phyloP scores from a whole-genome alignment of 306 rosid species.

The Quercus agrifolia region DNA sequence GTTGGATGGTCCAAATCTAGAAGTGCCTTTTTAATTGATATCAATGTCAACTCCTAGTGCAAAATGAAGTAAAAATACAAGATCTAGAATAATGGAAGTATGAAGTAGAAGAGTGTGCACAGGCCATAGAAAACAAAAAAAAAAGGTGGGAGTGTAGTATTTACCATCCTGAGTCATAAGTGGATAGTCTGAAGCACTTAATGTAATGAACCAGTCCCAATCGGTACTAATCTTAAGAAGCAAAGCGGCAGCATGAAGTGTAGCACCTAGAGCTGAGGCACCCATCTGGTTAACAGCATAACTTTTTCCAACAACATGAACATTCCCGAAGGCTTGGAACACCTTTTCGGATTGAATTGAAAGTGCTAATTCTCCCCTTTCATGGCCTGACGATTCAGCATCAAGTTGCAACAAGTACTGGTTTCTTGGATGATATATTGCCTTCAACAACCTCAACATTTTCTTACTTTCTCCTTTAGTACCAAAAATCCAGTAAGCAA shows the following conservation, averaged over 20 bases:
- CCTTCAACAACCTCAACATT: constrained; percentile 57
- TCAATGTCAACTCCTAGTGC: not conserved
- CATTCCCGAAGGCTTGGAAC: constrained; percentile 53
- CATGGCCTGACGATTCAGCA: constrained; percentile 41
- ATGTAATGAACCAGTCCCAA: constrained; percentile 76
- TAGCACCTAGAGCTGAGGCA: constrained; percentile 61
- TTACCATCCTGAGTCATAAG: constrained; percentile 73
- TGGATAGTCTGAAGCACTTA: constrained; percentile 72
- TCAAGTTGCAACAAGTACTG: constrained; percentile 70
- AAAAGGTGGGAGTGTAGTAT: not conserved
- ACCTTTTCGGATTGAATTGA: constrained; percentile 38
- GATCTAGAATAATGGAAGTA: not conserved
- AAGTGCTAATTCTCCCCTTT: constrained; percentile 45
- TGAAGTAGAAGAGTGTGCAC: not conserved
- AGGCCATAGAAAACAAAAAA: not conserved
- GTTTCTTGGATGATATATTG: constrained; percentile 72
- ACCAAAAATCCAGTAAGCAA: constrained; percentile 70
- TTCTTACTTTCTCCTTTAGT: constrained; percentile 44
- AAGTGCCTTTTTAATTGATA: too few species aligned
- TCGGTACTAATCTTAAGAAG: constrained; percentile 56
- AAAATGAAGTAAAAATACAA: not conserved
- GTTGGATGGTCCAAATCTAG: too few species aligned
- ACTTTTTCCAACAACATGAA: constrained; percentile 60
- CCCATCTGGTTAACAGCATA: constrained; percentile 59
- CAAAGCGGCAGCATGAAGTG: constrained; percentile 67